Conservation (phyloP, 140 eudicot genomes). For the Anethum foeniculum region DNA sequence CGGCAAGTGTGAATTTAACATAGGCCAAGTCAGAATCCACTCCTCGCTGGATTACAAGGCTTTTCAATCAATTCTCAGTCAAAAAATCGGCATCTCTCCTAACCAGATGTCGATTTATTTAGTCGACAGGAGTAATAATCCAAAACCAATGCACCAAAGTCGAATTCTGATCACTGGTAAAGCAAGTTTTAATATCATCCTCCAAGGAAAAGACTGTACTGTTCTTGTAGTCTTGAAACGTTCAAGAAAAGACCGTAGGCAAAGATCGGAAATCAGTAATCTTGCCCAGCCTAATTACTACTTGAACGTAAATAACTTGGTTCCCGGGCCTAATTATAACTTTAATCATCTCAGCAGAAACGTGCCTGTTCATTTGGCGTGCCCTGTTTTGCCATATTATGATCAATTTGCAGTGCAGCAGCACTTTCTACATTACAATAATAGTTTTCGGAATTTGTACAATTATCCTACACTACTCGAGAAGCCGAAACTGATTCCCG, state of each 20-base stretch:
- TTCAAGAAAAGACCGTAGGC: slow-evolving; percentile 47
- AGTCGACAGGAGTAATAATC: slow-evolving; percentile 22
- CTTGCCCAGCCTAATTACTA: slow-evolving; percentile 11
- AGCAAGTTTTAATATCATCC: slow-evolving; percentile 38
- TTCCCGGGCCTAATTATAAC: slow-evolving; percentile 26
- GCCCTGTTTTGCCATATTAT: slow-evolving; percentile 13
- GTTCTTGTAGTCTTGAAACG: slow-evolving; percentile 58
- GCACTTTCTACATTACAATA: slow-evolving; percentile 11
- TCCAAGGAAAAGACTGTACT: slow-evolving; percentile 28
- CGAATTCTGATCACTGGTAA: slow-evolving; percentile 52
- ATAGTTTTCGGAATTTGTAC: slow-evolving; percentile 17
- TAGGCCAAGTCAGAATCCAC: slow-evolving; percentile 38
- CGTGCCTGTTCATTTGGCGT: slow-evolving; percentile 18
- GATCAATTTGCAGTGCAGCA: not conserved
- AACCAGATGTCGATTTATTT: slow-evolving; percentile 59
- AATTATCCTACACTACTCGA: slow-evolving; percentile 19
- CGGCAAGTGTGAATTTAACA: slow-evolving; percentile 55
- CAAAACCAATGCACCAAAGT: slow-evolving; percentile 27
- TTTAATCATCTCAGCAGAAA: slow-evolving; percentile 24
- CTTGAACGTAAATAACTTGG: not conserved
- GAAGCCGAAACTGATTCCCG: not conserved
- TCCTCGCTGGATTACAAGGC: slow-evolving; percentile 46
- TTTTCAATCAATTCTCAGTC: slow-evolving; percentile 41
- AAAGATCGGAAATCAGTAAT: slow-evolving; percentile 18
- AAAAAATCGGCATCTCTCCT: slow-evolving; percentile 66